Base-by-base conservation (phyloP, 1,284 basidiomycete genomes). In the Puccinia hordei region DNA sequence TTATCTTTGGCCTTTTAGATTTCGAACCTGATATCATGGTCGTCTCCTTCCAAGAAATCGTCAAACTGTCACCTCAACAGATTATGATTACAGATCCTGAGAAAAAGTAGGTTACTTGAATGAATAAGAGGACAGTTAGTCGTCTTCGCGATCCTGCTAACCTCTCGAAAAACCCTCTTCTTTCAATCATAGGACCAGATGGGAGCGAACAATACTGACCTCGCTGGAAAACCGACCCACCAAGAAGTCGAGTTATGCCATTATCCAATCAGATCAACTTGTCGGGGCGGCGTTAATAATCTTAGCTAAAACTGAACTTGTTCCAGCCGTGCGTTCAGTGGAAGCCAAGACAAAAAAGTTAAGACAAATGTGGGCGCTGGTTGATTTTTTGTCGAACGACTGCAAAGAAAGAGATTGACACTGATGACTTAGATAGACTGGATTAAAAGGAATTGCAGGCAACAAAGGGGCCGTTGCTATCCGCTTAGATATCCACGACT, bases 31-130 rank as follows among this genome's bases (percentile, higher is more conserved):
- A 97, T 85, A 90, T 98, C 81, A 91, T 96, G 84, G 91, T 91
- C n/a, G 87, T 98, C 44, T 93, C 93, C 0, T 98, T 99, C 84
- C 97, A 99, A 86, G 97, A 99, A 86, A 95, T 99, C 76, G 97
- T 99, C 0, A 94, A 94, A 53, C 89, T 99, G 59, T 98, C 93
- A 8, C 94, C 97, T 5, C 94, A 97, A 85, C 95, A 98, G 85
- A 98, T 99, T 73, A 89, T 96, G 27, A 83, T 97, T 85, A 93
- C 96, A 3, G 97, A 99, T 86, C 94, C 95, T 0, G 94, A 95
- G 83, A 96, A 95, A 87, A 90, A 90, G 93, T 92, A 73, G 19
- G 87, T 59, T 22, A 73, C 9, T 30, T 41, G 22, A 51, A 17
- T 27, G 10, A 8, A 49, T 17, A 19, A n/a, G 41, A 72, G 41